Percentiles rank a stretch among this genome's conserved stretches.
These are phyloP conservation scores for Epichloe bromicola DNA, from an alignment of 2,329 filamentous ascomycete genomes.

Conservation along the genomic window DNA sequence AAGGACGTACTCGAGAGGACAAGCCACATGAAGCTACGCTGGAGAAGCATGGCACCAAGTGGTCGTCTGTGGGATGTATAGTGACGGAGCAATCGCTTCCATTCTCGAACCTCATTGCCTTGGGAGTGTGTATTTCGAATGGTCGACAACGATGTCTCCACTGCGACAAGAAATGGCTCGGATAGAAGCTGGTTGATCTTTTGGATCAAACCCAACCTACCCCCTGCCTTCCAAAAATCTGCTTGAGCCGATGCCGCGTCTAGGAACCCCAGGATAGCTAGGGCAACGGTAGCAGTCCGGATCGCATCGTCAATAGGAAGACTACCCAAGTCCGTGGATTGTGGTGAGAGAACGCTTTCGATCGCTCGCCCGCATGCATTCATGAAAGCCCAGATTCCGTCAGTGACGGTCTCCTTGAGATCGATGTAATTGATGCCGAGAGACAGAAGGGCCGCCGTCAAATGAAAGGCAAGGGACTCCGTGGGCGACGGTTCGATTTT, in stretches of 20 bases:
- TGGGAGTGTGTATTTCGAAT: constrained; percentile 65
- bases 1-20: constrained; percentile 68
- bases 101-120: constrained; percentile 59
- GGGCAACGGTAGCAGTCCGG: constrained; percentile 59
- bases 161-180: constrained; percentile 69
- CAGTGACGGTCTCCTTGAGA: constrained; percentile 52
- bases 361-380: constrained; percentile 54
- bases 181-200: constrained; percentile 62
- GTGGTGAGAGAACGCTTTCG: constrained; percentile 38
- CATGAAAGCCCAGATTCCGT: constrained; percentile 60
- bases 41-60: constrained; percentile 79
- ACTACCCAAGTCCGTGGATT: constrained; percentile 40
- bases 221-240: constrained; percentile 66
- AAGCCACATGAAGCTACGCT: constrained; percentile 77
- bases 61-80: constrained; percentile 72
- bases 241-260: constrained; percentile 67
- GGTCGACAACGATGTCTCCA: constrained; percentile 83
- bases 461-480: constrained; percentile 66
- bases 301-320: constrained; percentile 53
- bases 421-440: constrained; percentile 61
- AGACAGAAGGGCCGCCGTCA: constrained; percentile 70
- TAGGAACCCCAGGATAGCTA: constrained; percentile 83
- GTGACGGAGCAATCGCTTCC: constrained; percentile 74
- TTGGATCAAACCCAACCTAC: constrained; percentile 61
- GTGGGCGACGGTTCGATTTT: constrained; percentile 78